Evolutionary conservation across 495 filamentous ascomycete species (phyloP), one percentile per base, ranked within the genome.

Genomic region (Penicilliopsis zonata): DNA sequence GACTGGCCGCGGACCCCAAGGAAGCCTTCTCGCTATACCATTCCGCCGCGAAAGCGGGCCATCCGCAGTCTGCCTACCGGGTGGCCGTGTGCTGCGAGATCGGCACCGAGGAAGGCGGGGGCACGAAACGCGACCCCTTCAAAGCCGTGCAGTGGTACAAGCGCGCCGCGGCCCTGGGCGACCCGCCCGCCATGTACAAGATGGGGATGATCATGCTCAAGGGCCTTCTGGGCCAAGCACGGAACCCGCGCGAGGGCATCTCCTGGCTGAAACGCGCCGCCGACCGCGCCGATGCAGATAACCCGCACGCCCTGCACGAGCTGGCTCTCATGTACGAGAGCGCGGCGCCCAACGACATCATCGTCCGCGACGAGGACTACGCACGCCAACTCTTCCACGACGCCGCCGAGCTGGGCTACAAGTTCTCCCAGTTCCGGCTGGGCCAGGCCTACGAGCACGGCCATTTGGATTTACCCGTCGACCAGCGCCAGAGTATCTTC

Each of bases 121-220:
- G 90, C 12, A 94, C 90, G 8, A 74, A 79, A 30, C 82, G 83
- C 38, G 90, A 98, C 50, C 82, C 84, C 3, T 55, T 84, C 43
- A 95, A 94, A 60, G 86, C 90, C 6, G 83, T 96, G 18, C 86
- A 95, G 47, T 98, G 90, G 90, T 98, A 96, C 52, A 86, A 86
- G 51, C 84, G 86, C 13, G 85, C 88, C 9, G 86, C 90, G 1
- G 73, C 80, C 5, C 65, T 95, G 4, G 90, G 90, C 9, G 87
- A 96, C 45, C 80, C 82, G 0, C 78, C 86, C 0, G 90, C 88
- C 15, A 92, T 94, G 86, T 98, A 94, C 61, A 98, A 98, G 55
- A 78, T 96, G 57, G 90, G 90, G 32, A 88, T 94, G 75, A 94
- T 98, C 46, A 63, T 82, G 41, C 67, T 94, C 17, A 95, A 95